Base-by-base conservation (phyloP, 2,329 filamentous ascomycete genomes). In the Acrodontium crateriforme region DNA sequence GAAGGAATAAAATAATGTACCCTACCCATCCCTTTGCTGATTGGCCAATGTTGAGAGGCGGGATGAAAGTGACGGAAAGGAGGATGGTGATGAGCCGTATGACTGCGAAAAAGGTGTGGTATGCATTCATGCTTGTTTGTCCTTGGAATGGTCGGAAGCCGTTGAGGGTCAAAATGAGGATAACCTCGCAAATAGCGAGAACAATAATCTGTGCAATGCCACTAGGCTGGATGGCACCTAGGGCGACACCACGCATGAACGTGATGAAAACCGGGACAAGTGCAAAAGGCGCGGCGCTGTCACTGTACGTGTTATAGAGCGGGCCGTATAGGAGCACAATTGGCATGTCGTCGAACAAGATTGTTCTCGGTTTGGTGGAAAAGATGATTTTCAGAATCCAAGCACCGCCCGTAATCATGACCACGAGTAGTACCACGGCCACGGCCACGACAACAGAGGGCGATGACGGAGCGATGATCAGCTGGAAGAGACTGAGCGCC, bases 81-180 rank as follows among this genome's bases (percentile, higher is more conserved):
- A 65, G 46, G 10, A 58, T 50, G 0, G 78, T 78, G 25, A 81
- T 57, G 17, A 94, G 75, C 18, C 89, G 74, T 9, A 92, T 62
- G 2, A 68, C 59, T 1, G 84, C 72, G 53, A 94, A 93, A 37
- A 84, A 72, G 2, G 78, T 81, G 45, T 95, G 85, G 42, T 94
- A 94, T 7, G 82, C 73, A 49, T 95, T 95, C 89, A 98, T 98
- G 16, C 87, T 94, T 0, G 89, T 95, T 13, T 85, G 74, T 2
- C 76, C 74, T 35, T 87, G 77, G 47, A 91, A 98, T 1, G 89
- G 89, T 10, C 80, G 74, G 59, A 95, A 92, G 6, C 83, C 82
- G 44, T 89, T 76, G 4, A 95, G 60, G 0, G 85, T 87, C 24
- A 95, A 63, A 18, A 94, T 74, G 34, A 85, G 73, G 18, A 94